These are phyloP conservation scores for Aspergillus sclerotioniger DNA, from an alignment of 495 filamentous ascomycete genomes.

Conservation along the genomic window DNA sequence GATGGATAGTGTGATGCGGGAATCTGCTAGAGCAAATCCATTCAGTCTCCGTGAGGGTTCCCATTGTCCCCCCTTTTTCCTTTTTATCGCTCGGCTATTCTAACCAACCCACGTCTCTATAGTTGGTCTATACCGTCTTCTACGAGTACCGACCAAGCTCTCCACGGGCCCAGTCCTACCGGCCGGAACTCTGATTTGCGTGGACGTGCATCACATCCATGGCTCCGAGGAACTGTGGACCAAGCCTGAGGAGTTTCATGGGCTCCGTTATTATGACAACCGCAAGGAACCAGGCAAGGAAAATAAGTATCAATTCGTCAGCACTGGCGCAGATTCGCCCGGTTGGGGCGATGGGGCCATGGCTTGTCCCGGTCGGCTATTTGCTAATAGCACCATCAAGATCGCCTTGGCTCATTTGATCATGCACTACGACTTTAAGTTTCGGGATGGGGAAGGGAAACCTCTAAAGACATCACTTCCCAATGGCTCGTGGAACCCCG, in stretches of 20 bases:
- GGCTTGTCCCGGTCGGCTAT: conserved; percentile 4
- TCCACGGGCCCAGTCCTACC: neutral
- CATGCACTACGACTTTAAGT: conserved; percentile 5
- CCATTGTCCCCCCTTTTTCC: no score
- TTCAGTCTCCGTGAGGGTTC: no score
- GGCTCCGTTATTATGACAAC: neutral
- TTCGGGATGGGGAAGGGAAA: neutral
- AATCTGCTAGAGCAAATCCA: no score
- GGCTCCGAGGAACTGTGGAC: neutral
- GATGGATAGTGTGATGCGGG: no score
- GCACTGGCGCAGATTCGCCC: neutral
- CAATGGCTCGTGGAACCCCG: neutral
- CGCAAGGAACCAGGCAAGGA: conserved; percentile 3
- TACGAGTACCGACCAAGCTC: neutral
- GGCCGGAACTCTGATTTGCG: neutral
- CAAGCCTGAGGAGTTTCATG: neutral
- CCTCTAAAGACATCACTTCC: neutral
- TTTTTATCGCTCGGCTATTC: no score
- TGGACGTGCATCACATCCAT: conserved; percentile 2
- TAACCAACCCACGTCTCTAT: no score
- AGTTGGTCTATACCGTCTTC: neutral
- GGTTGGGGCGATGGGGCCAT: conserved; percentile 1
- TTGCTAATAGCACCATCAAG: conserved; percentile 2
- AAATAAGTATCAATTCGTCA: conserved; percentile 1
- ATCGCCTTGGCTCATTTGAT: neutral